A percentile compares a stretch with the other conserved stretches of the same genome.
phyloP scores from a whole-genome alignment of 345 rosid species.

The Mercurialis annua region DNA sequence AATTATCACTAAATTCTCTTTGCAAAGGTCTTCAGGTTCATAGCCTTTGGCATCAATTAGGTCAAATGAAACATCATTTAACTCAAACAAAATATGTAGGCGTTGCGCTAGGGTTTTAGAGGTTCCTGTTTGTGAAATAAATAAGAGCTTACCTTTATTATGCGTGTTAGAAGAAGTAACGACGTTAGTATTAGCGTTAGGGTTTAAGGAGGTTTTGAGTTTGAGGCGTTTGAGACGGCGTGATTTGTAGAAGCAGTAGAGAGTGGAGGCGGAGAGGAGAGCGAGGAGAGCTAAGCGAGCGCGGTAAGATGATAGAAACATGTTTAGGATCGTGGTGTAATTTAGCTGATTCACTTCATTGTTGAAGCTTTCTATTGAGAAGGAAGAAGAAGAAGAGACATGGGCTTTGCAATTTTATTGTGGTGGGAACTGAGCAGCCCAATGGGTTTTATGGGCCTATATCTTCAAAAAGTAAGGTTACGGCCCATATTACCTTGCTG shows the following conservation, averaged over 20 bases:
- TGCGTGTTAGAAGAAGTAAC: background rate
- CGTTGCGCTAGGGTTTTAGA: slow-evolving; percentile 64
- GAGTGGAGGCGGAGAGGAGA: slow-evolving; percentile 73
- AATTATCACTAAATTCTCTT: slow-evolving; percentile 55
- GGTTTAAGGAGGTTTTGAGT: slow-evolving; percentile 21
- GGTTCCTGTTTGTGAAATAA: slow-evolving; percentile 79
- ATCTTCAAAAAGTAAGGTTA: background rate
- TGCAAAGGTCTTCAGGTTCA: slow-evolving; percentile 88
- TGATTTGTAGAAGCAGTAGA: slow-evolving; percentile 74
- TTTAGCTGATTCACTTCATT: too few species aligned
- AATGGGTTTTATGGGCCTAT: background rate
- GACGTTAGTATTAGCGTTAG: slow-evolving; percentile 25
- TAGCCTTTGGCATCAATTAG: slow-evolving; percentile 69
- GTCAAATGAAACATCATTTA: slow-evolving; percentile 49
- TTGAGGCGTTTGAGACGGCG: slow-evolving; percentile 53
- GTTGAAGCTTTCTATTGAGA: too few species aligned
- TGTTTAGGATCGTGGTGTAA: slow-evolving; percentile 6
- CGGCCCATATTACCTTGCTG: too few species aligned
- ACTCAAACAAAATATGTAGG: slow-evolving; percentile 39
- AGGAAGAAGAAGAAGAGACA: background rate
- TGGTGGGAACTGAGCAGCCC: background rate
- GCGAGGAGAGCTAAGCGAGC: slow-evolving; percentile 65
- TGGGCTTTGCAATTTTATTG: background rate
- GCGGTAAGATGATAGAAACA: slow-evolving; percentile 49
- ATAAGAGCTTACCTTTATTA: slow-evolving; percentile 59